phyloP scores from a whole-genome alignment of 129 eudicot species.

The Heracleum sosnowskyi region DNA sequence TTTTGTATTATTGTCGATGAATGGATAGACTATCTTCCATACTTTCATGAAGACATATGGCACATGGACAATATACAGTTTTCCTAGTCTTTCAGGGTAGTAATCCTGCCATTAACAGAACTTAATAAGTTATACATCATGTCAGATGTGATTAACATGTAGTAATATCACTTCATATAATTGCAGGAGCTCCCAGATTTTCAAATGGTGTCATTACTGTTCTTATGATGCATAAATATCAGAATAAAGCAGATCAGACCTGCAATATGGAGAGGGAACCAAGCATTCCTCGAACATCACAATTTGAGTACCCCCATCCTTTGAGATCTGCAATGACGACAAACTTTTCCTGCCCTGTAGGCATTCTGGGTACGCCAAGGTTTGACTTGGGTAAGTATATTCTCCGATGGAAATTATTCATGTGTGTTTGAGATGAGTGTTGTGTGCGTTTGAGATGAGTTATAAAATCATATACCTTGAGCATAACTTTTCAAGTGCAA shows the following conservation, averaged over 20 bases:
- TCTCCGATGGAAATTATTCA: neutral
- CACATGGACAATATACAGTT: conserved; percentile 51
- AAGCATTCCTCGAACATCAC: conserved; percentile 40
- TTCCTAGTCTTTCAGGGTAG: conserved; percentile 91
- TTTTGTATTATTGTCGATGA: conserved; percentile 74
- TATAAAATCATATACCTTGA: conserved; percentile 35
- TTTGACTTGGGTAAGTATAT: neutral
- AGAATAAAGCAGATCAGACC: conserved; percentile 20
- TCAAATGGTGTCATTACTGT: neutral
- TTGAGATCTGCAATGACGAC: conserved; percentile 40
- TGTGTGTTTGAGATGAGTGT: neutral
- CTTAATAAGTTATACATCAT: neutral
- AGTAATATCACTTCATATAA: neutral
- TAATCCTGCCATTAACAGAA: conserved; percentile 52
- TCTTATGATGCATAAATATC: neutral
- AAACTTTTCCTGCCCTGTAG: conserved; percentile 51
- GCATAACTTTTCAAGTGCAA: conserved; percentile 55
- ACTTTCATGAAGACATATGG: conserved; percentile 77
- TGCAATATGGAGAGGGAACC: conserved; percentile 48
- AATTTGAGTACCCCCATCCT: conserved; percentile 59
- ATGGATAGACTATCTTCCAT: conserved; percentile 75
- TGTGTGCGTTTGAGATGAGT: neutral
- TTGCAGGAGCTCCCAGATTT: neutral
- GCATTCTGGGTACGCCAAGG: conserved; percentile 33
- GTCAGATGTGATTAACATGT: neutral